Evolutionary conservation across 768 basidiomycete species (phyloP).

Genomic region (Boletus huronensis): DNA sequence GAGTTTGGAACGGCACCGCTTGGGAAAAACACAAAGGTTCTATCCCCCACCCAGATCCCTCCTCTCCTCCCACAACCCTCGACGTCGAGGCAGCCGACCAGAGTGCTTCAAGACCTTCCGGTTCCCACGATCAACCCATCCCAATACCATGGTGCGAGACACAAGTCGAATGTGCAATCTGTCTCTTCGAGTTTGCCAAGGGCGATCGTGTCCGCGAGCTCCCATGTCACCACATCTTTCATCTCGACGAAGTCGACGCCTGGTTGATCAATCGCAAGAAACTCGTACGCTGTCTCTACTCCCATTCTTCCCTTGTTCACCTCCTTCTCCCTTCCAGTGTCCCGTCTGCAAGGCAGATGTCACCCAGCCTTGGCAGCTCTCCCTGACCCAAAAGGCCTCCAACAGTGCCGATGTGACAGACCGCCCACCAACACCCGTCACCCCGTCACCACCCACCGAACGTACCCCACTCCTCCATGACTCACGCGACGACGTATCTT

Average conservation of each 20-base stretch:
- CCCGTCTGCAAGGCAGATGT: constrained; percentile 93
- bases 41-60: constrained; percentile 25
- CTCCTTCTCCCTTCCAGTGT: constrained; percentile 49
- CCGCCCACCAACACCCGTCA: constrained; percentile 9
- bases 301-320: constrained; percentile 2
- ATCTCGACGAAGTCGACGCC: constrained; percentile 84
- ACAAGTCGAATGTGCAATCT: constrained; percentile 90
- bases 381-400: constrained; percentile 14
- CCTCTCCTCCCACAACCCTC: constrained; percentile 18
- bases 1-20: constrained; percentile 76
- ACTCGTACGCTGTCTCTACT: constrained; percentile 53
- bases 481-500: constrained; percentile 11
- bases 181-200: constrained; percentile 78
- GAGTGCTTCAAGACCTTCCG: constrained; percentile 19
- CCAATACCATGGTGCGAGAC: constrained; percentile 73
- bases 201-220: constrained; percentile 90
- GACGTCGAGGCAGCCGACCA: constrained; percentile 40
- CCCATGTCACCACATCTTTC: constrained; percentile 95
- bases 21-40: constrained; percentile 70
- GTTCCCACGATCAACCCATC: constrained; percentile 25
- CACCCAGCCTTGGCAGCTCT: constrained; percentile 51
- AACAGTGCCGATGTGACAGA: constrained; percentile 1
- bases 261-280: constrained; percentile 95
- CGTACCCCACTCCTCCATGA: constrained; percentile 33
- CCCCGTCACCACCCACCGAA: constrained; percentile 24